Evolutionary conservation across 192 early-diverging fungal genomes (phyloP), one percentile per base, ranked within the genome.

Genomic region (Coemansia sp.): DNA sequence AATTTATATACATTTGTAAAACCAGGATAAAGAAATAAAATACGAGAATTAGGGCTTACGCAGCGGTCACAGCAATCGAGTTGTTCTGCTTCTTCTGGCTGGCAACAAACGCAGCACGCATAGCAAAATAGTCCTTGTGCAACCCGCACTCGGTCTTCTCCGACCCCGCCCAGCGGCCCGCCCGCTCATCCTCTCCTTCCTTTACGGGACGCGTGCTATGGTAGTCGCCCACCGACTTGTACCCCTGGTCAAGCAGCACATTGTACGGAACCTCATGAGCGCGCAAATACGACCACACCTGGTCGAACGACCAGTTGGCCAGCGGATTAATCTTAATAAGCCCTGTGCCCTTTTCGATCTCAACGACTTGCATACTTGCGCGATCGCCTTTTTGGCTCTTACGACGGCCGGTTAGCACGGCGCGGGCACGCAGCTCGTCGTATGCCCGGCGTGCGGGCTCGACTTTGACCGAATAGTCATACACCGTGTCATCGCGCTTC

Each of bases 41-140:
- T 34, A 34, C 31, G 31, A 34, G 7, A 34, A 34, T 34, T 34
- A 31, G 6, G 31, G 2, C 31, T 34, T 34, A 34, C 8, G 31
- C 31, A 7, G 31, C 31, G 1, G 31, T 1, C 31, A 34, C 31
- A 34, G 31, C 31, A 34, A 34, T 34, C 31, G 31, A 34, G 14
- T 38, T n/a, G 15, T 64, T 23, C 71, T 84, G 81, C 83, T 88
- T 86, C 82, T 93, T 90, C 73, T 86, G 86, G 20, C 88, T 84
- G 0, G 89, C 90, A 59, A 91, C 65, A 73, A 87, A 95, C 28
- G 84, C 85, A 5, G 88, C 83, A 25, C 91, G 81, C 91, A 95
- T 93, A 78, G 91, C 89, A 76, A 96, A 93, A 74, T 96, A 98
- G 70, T 98, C 93, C 78, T 96, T 94, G 83, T 98, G 96, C 37